Conservation (phyloP, 176 grass and related monocot species). For the Metroxylon sagu region DNA sequence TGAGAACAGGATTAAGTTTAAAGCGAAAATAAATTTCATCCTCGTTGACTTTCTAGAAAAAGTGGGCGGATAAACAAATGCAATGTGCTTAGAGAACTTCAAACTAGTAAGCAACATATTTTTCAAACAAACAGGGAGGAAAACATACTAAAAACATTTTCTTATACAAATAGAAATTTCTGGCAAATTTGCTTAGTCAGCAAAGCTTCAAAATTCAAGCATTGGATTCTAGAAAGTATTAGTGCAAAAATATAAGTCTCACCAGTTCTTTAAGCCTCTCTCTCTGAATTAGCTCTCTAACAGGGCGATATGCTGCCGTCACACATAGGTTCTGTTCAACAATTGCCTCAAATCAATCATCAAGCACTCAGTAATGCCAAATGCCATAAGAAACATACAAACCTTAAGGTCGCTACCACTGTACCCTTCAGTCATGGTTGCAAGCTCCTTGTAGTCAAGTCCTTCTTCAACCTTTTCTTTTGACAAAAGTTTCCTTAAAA, state of each 20-base stretch:
- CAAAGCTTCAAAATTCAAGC: neutral
- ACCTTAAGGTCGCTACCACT: slow-evolving; percentile 98
- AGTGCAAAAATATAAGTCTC: neutral
- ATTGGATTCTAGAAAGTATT: neutral
- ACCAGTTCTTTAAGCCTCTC: slow-evolving; percentile 11
- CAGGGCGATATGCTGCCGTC: slow-evolving; percentile 10
- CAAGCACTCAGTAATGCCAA: neutral
- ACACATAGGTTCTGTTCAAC: neutral
- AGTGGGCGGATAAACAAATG: too few species aligned
- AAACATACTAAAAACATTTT: neutral
- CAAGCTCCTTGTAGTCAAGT: slow-evolving; percentile 86
- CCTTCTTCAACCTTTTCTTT: slow-evolving; percentile 55
- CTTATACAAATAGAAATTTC: too few species aligned
- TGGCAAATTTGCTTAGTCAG: too few species aligned
- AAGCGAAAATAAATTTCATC: too few species aligned
- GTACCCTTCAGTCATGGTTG: slow-evolving; percentile 74
- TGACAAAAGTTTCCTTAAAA: slow-evolving; percentile 66
- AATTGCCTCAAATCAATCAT: slow-evolving; percentile 1
- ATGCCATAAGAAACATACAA: slow-evolving; percentile 1
- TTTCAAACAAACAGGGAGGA: neutral
- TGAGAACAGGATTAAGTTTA: too few species aligned
- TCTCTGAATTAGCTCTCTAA: slow-evolving; percentile 9
- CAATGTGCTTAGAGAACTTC: too few species aligned
- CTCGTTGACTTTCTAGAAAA: too few species aligned
- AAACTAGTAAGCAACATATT: too few species aligned